Evolutionary conservation across 345 rosid genomes (phyloP).

Genomic region (Hibiscus tridactylites): DNA sequence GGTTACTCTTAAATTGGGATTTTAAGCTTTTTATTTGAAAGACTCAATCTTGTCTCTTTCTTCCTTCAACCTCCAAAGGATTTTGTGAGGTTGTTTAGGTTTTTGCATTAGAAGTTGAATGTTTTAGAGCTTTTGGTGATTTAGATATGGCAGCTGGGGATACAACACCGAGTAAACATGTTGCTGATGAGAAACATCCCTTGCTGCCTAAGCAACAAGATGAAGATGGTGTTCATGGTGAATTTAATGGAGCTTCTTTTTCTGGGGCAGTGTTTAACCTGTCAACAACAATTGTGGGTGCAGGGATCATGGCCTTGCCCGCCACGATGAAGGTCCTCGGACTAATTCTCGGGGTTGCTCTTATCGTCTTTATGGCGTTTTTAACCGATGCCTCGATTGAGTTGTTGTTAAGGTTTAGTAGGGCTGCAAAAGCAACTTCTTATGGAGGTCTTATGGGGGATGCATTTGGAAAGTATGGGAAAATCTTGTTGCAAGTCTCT

Average conservation of each 20-base stretch:
- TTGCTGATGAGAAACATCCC: constrained; percentile 41
- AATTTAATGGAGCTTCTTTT: constrained; percentile 86
- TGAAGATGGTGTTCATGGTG: constrained; percentile 40
- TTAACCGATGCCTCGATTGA: constrained; percentile 70
- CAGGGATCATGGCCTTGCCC: constrained; percentile 96
- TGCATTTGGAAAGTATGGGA: constrained; percentile 74
- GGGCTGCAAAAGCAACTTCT: constrained; percentile 47
- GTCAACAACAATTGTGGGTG: constrained; percentile 81
- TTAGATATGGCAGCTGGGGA: constrained; percentile 43
- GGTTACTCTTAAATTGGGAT: not conserved
- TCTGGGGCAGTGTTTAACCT: constrained; percentile 82
- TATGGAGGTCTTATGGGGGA: constrained; percentile 83
- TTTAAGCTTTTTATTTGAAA: not conserved
- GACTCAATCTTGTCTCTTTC: not conserved
- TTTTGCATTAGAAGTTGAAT: not conserved
- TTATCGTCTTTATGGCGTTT: constrained; percentile 75
- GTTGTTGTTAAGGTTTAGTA: constrained; percentile 74
- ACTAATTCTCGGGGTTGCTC: constrained; percentile 50
- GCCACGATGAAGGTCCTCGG: constrained; percentile 89
- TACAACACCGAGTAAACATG: constrained; percentile 26
- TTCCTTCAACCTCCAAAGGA: not conserved
- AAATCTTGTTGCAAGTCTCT: constrained; percentile 46
- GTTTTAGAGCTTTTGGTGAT: not conserved
- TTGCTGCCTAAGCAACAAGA: constrained; percentile 42
- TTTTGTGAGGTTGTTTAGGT: too few relatives aligned